phyloP scores from a whole-genome alignment of 2,329 filamentous ascomycete genomes.

The Fusarium drepaniforme region DNA sequence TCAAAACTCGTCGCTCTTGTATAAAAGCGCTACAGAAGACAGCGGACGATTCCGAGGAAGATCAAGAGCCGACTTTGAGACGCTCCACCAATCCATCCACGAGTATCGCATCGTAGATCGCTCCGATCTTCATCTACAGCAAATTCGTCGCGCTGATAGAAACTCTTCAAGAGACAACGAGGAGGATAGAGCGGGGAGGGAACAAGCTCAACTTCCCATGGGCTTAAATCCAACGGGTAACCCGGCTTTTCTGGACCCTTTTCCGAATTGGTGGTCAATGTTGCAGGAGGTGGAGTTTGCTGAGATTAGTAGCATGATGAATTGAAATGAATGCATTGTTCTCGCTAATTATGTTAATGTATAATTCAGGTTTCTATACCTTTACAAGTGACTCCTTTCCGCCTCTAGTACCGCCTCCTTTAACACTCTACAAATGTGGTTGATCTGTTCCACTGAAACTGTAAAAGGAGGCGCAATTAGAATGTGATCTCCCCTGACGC shows the following conservation, averaged over 20 bases:
- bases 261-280: constrained; percentile 44
- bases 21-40: constrained; percentile 38
- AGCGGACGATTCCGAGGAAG: constrained; percentile 30
- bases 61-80: constrained; percentile 35
- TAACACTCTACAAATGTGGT: constrained; percentile 14
- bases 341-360: not conserved
- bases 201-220: not conserved
- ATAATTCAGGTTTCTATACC: not conserved
- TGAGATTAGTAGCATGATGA: constrained; percentile 23
- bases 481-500: constrained; percentile 75
- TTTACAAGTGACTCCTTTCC: constrained; percentile 8
- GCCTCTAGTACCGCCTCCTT: constrained; percentile 25
- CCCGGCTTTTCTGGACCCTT: constrained; percentile 26
- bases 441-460: constrained; percentile 55
- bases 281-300: constrained; percentile 41
- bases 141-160: constrained; percentile 36
- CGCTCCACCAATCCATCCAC: constrained; percentile 36
- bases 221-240: not conserved
- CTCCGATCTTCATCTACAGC: constrained; percentile 37
- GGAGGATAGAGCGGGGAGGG: not conserved
- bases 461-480: constrained; percentile 80
- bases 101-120: constrained; percentile 36
- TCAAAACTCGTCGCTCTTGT: constrained; percentile 34
- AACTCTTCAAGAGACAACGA: constrained; percentile 1
- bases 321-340: constrained; percentile 10